phyloP scores from a whole-genome alignment of 768 basidiomycete species.

The Phaffia tasmanica region DNA sequence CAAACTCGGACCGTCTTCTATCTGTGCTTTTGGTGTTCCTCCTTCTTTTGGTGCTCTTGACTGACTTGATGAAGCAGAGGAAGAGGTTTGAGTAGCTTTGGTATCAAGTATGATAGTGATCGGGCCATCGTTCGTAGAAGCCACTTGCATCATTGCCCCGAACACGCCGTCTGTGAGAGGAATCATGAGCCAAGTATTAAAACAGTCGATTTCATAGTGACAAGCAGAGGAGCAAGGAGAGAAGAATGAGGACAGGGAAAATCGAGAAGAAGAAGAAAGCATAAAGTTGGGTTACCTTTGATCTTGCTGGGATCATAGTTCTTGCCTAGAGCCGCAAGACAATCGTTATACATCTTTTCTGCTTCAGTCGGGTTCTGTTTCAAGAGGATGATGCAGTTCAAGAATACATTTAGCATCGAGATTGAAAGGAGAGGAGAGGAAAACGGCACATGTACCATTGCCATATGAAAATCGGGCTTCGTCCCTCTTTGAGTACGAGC shows the following conservation, averaged over 20 bases:
- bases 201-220: background rate
- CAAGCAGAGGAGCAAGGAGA: background rate
- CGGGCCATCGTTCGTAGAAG: constrained; percentile 61
- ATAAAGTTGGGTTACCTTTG: constrained; percentile 47
- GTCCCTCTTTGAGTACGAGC: constrained; percentile 77
- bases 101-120: constrained; percentile 19
- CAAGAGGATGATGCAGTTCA: background rate
- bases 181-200: too few species aligned
- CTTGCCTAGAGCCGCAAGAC: constrained; percentile 56
- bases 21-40: too few species aligned
- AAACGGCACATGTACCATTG: constrained; percentile 55
- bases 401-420: background rate
- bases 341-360: constrained; percentile 56
- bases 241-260: background rate
- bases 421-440: background rate
- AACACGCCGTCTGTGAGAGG: constrained; percentile 65
- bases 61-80: background rate
- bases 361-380: constrained; percentile 12
- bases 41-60: too few species aligned
- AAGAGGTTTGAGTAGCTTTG: background rate
- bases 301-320: constrained; percentile 65
- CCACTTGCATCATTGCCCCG: constrained; percentile 93
- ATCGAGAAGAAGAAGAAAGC: background rate
- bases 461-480: constrained; percentile 84
- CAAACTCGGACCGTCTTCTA: too few species aligned